Base-by-base conservation (phyloP, 495 filamentous ascomycete genomes). In the Sordaria brevicollis region DNA sequence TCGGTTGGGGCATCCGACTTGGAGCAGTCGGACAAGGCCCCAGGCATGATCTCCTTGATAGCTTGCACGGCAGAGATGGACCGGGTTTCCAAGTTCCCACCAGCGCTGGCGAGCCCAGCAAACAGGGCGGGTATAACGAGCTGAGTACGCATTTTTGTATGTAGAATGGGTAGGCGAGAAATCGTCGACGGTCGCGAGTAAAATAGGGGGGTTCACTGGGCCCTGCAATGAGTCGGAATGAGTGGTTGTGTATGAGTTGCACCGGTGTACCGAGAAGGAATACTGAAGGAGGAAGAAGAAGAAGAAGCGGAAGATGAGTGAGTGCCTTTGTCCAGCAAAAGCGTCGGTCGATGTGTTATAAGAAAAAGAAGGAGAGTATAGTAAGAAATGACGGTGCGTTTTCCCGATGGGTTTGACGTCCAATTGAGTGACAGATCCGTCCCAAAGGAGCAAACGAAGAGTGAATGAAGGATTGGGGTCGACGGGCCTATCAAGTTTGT, bases 11-110 rank as follows among this genome's bases (percentile, higher is more conserved):
- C 21, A 11, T 25, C 4, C 1, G 17, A 69, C 80, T 74, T 17
- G 77, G 73, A 71, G 35, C 81, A 77, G 67, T 71, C 76, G 78
- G 90, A 91, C 8, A 81, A 75, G 11, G 68, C 80, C 7, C 68
- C 76, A 0, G 88, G 87, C 33, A 84, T 81, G 77, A 92, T 87
- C 69, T 77, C 69, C 17, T 75, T 41, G 65, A 82, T 70, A 71
- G 90, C 83, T 66, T 84, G 78, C 9, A 79, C 74, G 21, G 84
- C 77, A 7, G 77, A 15, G 65, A 54, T 37, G n/a, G 41, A 38
- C 17, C 17, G 13, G 25, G 21, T 15, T 31, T 31, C 25, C 49
- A 25, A 31, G 25, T n/a, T n/a, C n/a, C 21, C 49, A 29, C 5
- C 25, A 62, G 49, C 49, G 33, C 49, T 7, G 49, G 49, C 49